phyloP scores from a whole-genome alignment of 2,329 filamentous ascomycete genomes.

The Elsinoe arachidis region DNA sequence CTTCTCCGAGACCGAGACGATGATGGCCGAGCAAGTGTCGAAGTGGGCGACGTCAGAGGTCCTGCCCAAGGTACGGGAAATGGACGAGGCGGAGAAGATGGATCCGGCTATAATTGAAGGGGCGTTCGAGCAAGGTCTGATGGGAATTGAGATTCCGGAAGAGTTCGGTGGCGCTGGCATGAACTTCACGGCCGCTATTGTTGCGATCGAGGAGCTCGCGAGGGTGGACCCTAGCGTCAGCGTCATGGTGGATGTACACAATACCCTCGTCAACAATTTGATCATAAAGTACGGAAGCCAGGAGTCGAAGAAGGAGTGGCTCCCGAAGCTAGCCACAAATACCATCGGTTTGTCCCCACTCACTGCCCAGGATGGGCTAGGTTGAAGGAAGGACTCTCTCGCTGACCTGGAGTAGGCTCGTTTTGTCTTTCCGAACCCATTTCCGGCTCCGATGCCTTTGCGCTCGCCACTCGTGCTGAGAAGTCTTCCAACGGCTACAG shows the following conservation, averaged over 20 bases:
- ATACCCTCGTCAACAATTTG: slow-evolving; percentile 92
- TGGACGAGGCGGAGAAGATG: slow-evolving; percentile 96
- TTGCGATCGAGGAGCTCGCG: slow-evolving; percentile 94
- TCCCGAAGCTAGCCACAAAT: slow-evolving; percentile 82
- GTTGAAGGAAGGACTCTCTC: not conserved
- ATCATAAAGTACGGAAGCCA: slow-evolving; percentile 75
- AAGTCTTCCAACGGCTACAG: slow-evolving; percentile 76
- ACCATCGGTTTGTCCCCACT: slow-evolving; percentile 54
- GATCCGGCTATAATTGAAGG: slow-evolving; percentile 80
- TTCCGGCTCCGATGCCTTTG: slow-evolving; percentile 92
- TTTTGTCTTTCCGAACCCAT: slow-evolving; percentile 91
- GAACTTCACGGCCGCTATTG: slow-evolving; percentile 96
- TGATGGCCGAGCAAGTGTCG: slow-evolving; percentile 82
- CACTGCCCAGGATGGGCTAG: slow-evolving; percentile 17
- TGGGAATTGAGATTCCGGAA: slow-evolving; percentile 96
- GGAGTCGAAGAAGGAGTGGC: slow-evolving; percentile 71
- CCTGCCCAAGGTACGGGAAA: slow-evolving; percentile 83
- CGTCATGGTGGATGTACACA: slow-evolving; percentile 94
- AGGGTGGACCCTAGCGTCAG: slow-evolving; percentile 90
- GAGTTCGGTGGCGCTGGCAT: slow-evolving; percentile 94
- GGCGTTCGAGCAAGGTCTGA: slow-evolving; percentile 92
- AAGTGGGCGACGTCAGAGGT: slow-evolving; percentile 88
- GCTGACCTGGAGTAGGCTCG: slow-evolving; percentile 42
- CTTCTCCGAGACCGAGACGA: slow-evolving; percentile 76
- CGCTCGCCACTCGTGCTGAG: slow-evolving; percentile 79